A percentile compares a stretch with the other conserved stretches of the same genome.
These are phyloP conservation scores for Magnusiomyces tetraspermus DNA, from an alignment of 1,139 yeast genomes.

Conservation along the genomic window DNA sequence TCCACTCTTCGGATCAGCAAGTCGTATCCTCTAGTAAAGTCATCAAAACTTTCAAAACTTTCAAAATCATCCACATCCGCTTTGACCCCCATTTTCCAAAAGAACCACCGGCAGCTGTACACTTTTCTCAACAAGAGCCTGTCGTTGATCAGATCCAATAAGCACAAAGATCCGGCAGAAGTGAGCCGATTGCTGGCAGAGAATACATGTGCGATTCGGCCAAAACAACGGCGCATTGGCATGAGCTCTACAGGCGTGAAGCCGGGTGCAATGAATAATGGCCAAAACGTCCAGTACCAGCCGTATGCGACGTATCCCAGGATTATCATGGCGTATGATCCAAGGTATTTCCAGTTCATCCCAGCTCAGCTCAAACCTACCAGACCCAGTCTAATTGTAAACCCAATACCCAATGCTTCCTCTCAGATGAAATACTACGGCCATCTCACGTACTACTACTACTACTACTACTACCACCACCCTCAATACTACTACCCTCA, in stretches of 20 bases:
- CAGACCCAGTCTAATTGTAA: neutral
- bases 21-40: neutral
- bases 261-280: neutral
- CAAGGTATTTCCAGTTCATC: neutral
- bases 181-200: neutral
- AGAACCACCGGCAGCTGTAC: neutral
- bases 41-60: neutral
- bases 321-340: neutral
- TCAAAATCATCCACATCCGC: neutral
- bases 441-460: neutral
- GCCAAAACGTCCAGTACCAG: neutral
- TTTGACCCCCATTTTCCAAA: neutral
- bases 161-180: neutral
- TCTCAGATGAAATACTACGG: neutral
- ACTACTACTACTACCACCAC: neutral
- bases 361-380: neutral
- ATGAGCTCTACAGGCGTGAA: neutral
- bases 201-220: neutral
- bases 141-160: neutral
- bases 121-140: neutral
- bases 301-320: no score
- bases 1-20: neutral
- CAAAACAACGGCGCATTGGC: neutral
- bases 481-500: neutral
- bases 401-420: neutral